A percentile compares a stretch with the other conserved stretches of the same genome.
Evolutionary conservation across 352 stramenopile genomes (phyloP).

Genomic region (Nothophytophthora sp.): DNA sequence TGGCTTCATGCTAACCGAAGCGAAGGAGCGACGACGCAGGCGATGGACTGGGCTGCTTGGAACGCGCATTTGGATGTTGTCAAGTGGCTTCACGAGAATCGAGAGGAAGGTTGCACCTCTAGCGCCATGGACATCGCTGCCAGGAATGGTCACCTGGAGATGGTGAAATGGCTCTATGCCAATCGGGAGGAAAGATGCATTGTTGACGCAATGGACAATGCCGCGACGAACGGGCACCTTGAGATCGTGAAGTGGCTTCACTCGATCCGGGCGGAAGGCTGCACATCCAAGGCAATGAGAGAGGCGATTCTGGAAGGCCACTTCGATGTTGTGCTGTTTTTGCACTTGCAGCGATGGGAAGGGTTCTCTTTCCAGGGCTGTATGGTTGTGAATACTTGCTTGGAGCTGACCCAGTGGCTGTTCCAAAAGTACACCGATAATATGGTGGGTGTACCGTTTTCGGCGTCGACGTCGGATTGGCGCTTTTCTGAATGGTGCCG

Average conservation of each 20-base stretch:
- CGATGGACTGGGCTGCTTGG: not conserved
- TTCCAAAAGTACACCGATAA: not conserved
- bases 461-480: not conserved
- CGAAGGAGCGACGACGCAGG: not conserved
- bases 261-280: not conserved
- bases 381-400: not conserved
- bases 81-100: not conserved
- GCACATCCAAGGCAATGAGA: not conserved
- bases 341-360: conserved; percentile 3
- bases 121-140: not conserved
- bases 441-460: not conserved
- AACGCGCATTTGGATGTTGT: not conserved
- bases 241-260: conserved; percentile 6
- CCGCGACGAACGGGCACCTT: not conserved
- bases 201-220: not conserved
- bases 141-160: not conserved
- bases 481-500: not conserved
- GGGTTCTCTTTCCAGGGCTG: not conserved
- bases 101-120: not conserved
- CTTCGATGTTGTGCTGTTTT: conserved; percentile 1
- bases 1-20: not conserved
- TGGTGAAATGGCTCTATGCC: not conserved
- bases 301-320: not conserved
- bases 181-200: not conserved
- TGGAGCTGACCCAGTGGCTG: not conserved